Evolutionary conservation across 371 early-diverging fungal genomes (phyloP), one percentile per base, ranked within the genome.

Genomic region (Haplosporangium sp.): DNA sequence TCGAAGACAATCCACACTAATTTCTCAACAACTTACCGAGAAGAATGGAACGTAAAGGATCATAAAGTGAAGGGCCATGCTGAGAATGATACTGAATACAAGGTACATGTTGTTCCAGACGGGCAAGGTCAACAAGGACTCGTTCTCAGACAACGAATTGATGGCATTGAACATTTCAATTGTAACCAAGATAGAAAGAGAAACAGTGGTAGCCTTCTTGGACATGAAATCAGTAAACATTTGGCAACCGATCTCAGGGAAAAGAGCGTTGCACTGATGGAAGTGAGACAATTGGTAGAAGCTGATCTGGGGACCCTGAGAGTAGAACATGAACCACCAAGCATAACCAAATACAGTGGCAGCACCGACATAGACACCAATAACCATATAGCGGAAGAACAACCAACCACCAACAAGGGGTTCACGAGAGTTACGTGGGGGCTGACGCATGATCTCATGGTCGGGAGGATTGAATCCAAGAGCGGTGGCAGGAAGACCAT

Each of bases 101-200:
- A 99, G 88, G 85, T 95, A 97, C 65, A 93, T 85, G 85, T 99
- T 99, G 58, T 84, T 86, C 94, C 95, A 96, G 53, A 97, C 77
- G 39, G 96, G 97, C 75, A 98, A 88, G 1, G 95, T 94, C 45
- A 98, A 81, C 72, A 98, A 83, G 7, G 94, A 93, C 73, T 96
- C 97, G 85, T 98, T 96, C 87, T 98, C 98, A 39, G 95, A 94
- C 71, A 98, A 72, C 44, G 87, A 87, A 86, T 97, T 97, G 86
- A 96, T 92, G 58, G 98, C 97, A 74, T 98, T 98, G 74, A 98
- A 91, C 99, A 99, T 98, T 83, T 98, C 97, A 81, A 98, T 97
- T 48, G 95, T 93, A 11, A 98, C 98, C 62, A 99, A 85, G 62
- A 99, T 93, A 38, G 96, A 96, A 65, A 99, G 88, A 61, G 97